Base-by-base conservation (phyloP, 2,329 filamentous ascomycete species). In the Hawksworthiomyces lignivorus region DNA sequence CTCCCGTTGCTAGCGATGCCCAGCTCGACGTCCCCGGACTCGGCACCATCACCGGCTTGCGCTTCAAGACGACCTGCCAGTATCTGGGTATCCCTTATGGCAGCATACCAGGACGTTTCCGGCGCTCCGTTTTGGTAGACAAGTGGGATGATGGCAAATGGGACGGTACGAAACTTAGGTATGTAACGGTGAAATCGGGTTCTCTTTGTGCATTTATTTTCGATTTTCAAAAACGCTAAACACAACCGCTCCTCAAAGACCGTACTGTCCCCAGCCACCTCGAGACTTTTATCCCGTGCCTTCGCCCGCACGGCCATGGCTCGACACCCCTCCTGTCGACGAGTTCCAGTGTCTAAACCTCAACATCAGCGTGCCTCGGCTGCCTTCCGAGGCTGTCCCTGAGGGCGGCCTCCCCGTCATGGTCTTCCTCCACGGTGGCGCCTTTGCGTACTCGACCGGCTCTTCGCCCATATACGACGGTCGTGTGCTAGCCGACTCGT, bases 241-340 rank as follows among this genome's bases (percentile, higher is more conserved):
- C n/a, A n/a, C n/a, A n/a, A n/a, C n/a, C n/a, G n/a, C n/a, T n/a
- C n/a, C n/a, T n/a, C 7, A 11, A 30, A 46, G 44, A 6, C 43
- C 46, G 1, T 48, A 36, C 37, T 40, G 35, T 22, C 37, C 43
- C 2, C 46, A 48, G 27, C 46, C 46, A 20, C 43, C 43, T 2
- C 39, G 46, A 5, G 46, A 46, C 33, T 48, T 48, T 20, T 48
- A 48, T 21, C 46, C 46, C 9, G 30, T 48, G 2, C 46, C 43
- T 12, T 30, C 7, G 11, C 31, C 40, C 2, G 17, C 26, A 2
- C 39, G 46, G 24, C 43, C 46, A 10, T 48, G 46, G 46, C 26
- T 48, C n/a, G 35, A 31, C 7, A 35, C 22, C 29, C 43, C 46
- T 0, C 7, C 12, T 2, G 34, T 29, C 1, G 45, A 44, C 19